Percentiles rank a stretch among this genome's conserved stretches.
Conservation (phyloP, 495 filamentous ascomycete genomes). For the Parathielavia hyrcaniae region DNA sequence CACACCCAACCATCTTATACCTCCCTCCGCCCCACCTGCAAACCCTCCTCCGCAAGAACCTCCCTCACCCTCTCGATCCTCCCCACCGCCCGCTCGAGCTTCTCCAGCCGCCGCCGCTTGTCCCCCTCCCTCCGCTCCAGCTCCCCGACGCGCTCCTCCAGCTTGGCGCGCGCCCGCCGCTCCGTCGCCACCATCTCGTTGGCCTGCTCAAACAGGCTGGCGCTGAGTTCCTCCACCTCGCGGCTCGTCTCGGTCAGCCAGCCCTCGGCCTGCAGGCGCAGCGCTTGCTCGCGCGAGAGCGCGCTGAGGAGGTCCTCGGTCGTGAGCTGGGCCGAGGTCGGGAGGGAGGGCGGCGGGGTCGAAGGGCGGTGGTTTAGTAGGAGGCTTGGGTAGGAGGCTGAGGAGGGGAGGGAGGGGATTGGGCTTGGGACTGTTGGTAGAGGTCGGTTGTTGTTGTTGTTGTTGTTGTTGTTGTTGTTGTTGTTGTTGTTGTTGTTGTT, state of each 20-base stretch:
- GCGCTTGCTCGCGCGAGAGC: conserved; percentile 60
- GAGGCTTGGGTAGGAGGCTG: not conserved
- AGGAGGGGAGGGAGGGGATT: conserved; percentile 8
- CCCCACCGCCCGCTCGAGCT: conserved; percentile 71
- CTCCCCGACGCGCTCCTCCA: conserved; percentile 68
- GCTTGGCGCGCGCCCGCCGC: conserved; percentile 66
- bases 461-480: conserved; percentile 17
- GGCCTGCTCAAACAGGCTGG: conserved; percentile 81
- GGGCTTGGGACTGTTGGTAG: conserved; percentile 7
- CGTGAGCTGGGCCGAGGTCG: conserved; percentile 12
- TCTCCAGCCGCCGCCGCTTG: conserved; percentile 63
- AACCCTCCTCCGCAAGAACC: conserved; percentile 29
- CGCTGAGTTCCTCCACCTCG: conserved; percentile 87
- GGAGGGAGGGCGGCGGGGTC: conserved; percentile 1
- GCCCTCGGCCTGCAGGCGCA: conserved; percentile 69
- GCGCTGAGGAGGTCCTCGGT: conserved; percentile 61
- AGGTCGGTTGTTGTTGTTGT: conserved; percentile 17
- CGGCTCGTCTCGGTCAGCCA: conserved; percentile 61
- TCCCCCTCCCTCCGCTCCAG: conserved; percentile 65
- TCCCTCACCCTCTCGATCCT: conserved; percentile 66
- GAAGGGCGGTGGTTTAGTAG: not conserved
- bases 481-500: conserved; percentile 18
- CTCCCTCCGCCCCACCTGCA: not conserved
- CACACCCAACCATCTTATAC: not conserved
- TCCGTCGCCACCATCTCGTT: conserved; percentile 97